Percentiles rank a stretch among this genome's conserved stretches.
Evolutionary conservation across 1,139 yeast genomes (phyloP).

Genomic region (Blastobotrys arbuscula): DNA sequence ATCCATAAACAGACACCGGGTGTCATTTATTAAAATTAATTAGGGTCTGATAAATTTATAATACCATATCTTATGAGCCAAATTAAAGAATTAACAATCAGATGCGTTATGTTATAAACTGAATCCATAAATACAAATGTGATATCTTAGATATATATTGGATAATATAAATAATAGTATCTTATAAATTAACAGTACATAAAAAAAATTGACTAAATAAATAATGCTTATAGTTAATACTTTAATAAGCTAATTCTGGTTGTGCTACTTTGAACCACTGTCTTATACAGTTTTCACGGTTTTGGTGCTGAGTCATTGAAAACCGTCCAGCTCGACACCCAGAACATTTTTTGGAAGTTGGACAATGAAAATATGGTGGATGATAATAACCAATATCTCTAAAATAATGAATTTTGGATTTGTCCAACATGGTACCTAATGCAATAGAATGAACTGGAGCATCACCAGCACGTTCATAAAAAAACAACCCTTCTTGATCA

Average conservation of each 20-base stretch:
- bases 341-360: conserved; percentile 40
- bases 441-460: conserved; percentile 85
- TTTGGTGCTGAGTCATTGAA: conserved; percentile 41
- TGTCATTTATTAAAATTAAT: too few species aligned
- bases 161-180: too few species aligned
- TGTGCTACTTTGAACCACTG: conserved; percentile 43
- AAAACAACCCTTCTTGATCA: conserved; percentile 70
- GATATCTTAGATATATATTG: too few species aligned
- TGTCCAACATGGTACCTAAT: conserved; percentile 67
- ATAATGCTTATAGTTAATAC: too few species aligned
- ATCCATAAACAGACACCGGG: too few species aligned
- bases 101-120: too few species aligned
- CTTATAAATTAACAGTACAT: too few species aligned
- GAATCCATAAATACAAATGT: too few species aligned
- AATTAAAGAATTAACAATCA: too few species aligned
- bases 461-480: conserved; percentile 89
- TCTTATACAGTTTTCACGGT: conserved; percentile 66
- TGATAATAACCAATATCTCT: conserved; percentile 79
- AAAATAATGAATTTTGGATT: conserved; percentile 72
- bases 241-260: background rate
- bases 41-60: too few species aligned
- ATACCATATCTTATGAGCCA: too few species aligned
- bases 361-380: conserved; percentile 71
- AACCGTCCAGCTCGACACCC: conserved; percentile 46
- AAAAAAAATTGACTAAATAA: too few species aligned